A percentile compares a stretch with the other conserved stretches of the same genome.
Conservation (phyloP, 2,329 filamentous ascomycete species). For the Fusarium guadeloupense region DNA sequence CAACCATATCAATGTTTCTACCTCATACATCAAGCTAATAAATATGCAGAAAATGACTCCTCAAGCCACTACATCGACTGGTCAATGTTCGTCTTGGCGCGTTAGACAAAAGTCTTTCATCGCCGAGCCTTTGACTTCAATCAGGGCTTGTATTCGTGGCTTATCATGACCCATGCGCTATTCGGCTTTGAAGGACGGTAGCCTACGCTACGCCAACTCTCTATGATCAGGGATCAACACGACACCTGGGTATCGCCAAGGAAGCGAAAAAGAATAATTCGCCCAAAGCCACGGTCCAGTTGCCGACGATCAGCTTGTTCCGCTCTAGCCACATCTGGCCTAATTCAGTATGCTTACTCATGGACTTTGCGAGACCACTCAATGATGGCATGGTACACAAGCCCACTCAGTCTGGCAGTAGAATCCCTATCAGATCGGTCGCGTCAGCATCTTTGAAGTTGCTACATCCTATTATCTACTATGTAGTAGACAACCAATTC, state of each 20-base stretch:
- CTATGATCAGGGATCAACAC: conserved; percentile 34
- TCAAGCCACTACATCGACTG: conserved; percentile 2
- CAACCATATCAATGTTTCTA: not conserved
- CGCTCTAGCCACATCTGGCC: not conserved
- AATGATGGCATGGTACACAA: not conserved
- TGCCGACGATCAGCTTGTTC: conserved; percentile 23
- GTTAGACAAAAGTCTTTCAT: conserved; percentile 10
- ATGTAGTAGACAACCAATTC: not conserved
- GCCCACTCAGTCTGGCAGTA: not conserved
- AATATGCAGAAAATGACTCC: not conserved
- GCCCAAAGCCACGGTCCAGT: conserved; percentile 27
- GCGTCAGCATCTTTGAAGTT: not conserved
- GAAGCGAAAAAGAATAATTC: conserved; percentile 45
- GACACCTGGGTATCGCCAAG: conserved; percentile 37
- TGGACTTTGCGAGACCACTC: not conserved
- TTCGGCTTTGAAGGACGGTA: conserved; percentile 2
- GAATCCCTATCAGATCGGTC: not conserved
- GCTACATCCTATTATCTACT: no score
- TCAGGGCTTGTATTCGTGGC: conserved; percentile 22
- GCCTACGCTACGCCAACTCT: conserved; percentile 26
- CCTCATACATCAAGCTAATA: not conserved
- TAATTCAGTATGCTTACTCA: not conserved
- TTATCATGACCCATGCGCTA: conserved; percentile 14
- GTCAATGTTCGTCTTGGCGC: conserved; percentile 2
- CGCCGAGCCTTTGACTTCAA: conserved; percentile 13